Base-by-base conservation (phyloP, 2,329 filamentous ascomycete genomes). In the Ambrosiella cleistominuta region DNA sequence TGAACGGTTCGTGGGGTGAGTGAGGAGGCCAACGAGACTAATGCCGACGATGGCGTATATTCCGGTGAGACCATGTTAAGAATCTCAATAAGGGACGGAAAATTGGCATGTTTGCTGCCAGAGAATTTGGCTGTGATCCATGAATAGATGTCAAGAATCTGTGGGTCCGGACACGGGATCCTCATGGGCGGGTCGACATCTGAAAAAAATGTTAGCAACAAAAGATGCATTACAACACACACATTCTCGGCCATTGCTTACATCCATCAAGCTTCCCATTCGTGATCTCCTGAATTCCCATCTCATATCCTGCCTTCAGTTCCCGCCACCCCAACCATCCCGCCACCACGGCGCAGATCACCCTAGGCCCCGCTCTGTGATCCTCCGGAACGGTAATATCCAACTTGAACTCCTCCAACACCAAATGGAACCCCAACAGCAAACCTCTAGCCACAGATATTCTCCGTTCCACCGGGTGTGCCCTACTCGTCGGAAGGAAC, bases 391-490 rank as follows among this genome's bases (percentile, higher is more conserved):
- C 69, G 62, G 75, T 73, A 3, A 83, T 78, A 61, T 87, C 81
- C 1, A 98, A 77, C 66, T 95, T 97, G 62, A 86, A 77, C 67
- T 98, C 93, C 68, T 98, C 91, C 0, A 86, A 77, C n/a, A 95
- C 73, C 2, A 97, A 74, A 70, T 98, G 93, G 11, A 98, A 73
- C 0, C 80, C 85, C 62, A 94, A 73, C 42, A 91, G 77, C 56
- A 86, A 75, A 65, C 86, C 79, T 66, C 84, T 72, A 39, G 85
- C 75, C 57, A 81, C 70, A 65, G 75, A 82, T 58, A 78, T 75
- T 49, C 81, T 77, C 54, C 75, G 74, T 59, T 80, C 78, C 42
- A 77, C 72, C 57, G 74, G 77, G 56, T 76, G 70, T 54, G 69
- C 69, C 2, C 71, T 59, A 1, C 76, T 78, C 0, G 82, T 86